Percentiles rank a stretch among this genome's conserved stretches.
These are phyloP conservation scores for Pachyrhizus erosus DNA, from an alignment of 306 rosid species.

Conservation along the genomic window DNA sequence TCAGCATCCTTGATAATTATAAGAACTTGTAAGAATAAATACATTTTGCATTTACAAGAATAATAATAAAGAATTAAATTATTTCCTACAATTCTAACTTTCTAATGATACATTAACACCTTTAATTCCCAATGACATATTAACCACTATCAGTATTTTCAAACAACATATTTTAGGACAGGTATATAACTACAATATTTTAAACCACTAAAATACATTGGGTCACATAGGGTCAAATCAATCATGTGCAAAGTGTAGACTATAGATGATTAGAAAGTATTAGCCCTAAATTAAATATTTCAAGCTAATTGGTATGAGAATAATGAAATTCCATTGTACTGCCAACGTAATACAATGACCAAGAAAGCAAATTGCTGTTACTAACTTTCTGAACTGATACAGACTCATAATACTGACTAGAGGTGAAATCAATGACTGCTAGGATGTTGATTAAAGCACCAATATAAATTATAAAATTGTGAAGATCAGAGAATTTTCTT, in stretches of 20 bases:
- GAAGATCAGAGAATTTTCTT: constrained; percentile 31
- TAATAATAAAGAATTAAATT: constrained; percentile 22
- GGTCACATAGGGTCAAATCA: constrained; percentile 5
- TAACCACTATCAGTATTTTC: constrained; percentile 19
- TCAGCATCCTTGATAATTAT: constrained; percentile 19
- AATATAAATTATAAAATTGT: constrained; percentile 9
- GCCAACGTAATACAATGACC: constrained; percentile 22
- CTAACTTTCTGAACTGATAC: constrained; percentile 16
- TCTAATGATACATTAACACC: constrained; percentile 17
- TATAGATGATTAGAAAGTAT: not conserved
- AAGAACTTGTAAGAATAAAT: constrained; percentile 29
- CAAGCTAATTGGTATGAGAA: constrained; percentile 13
- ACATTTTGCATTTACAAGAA: constrained; percentile 23
- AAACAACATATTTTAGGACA: not conserved
- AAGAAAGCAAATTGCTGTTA: constrained; percentile 9
- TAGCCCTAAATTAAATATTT: constrained; percentile 17
- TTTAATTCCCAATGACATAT: not conserved
- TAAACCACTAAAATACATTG: constrained; percentile 27
- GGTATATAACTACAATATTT: not conserved
- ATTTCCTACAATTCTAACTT: constrained; percentile 18
- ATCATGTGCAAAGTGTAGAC: constrained; percentile 8
- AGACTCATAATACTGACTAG: constrained; percentile 20
- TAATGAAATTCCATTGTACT: not conserved
- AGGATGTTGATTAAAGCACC: constrained; percentile 28
- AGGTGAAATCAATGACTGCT: constrained; percentile 23